Evolutionary conservation across 495 filamentous ascomycete genomes (phyloP).

Genomic region (Haplographium delicatum): DNA sequence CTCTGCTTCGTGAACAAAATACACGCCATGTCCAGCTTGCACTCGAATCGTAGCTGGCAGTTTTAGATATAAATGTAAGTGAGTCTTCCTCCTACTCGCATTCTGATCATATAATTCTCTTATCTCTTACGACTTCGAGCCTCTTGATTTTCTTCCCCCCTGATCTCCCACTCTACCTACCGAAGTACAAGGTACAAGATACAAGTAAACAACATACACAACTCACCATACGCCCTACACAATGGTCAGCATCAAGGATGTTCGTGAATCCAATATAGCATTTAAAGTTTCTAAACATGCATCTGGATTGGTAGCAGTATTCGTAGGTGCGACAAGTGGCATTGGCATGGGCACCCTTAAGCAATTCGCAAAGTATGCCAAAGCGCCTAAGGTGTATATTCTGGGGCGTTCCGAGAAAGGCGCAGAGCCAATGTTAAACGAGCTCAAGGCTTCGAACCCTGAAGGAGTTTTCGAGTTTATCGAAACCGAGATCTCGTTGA

Average conservation of each 20-base stretch:
- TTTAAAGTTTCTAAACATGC: constrained; percentile 10
- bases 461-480: constrained; percentile 22
- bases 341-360: constrained; percentile 37
- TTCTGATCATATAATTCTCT: neutral
- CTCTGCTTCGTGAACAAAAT: neutral
- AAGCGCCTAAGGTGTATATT: constrained; percentile 31
- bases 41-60: neutral
- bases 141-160: no score
- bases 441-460: constrained; percentile 20
- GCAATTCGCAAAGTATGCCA: constrained; percentile 27
- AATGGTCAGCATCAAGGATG: constrained; percentile 23
- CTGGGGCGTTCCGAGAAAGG: constrained; percentile 36
- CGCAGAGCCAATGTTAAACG: constrained; percentile 32
- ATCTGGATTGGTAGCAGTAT: constrained; percentile 16
- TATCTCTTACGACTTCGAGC: no score
- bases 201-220: neutral
- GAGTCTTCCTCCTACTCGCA: neutral
- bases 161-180: no score
- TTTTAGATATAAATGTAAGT: neutral
- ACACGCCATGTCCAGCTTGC: neutral
- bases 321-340: constrained; percentile 40
- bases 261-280: constrained; percentile 21
- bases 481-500: constrained; percentile 25
- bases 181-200: no score
- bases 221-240: neutral